Conservation (phyloP, 768 basidiomycete species). For the Mycena pura region DNA sequence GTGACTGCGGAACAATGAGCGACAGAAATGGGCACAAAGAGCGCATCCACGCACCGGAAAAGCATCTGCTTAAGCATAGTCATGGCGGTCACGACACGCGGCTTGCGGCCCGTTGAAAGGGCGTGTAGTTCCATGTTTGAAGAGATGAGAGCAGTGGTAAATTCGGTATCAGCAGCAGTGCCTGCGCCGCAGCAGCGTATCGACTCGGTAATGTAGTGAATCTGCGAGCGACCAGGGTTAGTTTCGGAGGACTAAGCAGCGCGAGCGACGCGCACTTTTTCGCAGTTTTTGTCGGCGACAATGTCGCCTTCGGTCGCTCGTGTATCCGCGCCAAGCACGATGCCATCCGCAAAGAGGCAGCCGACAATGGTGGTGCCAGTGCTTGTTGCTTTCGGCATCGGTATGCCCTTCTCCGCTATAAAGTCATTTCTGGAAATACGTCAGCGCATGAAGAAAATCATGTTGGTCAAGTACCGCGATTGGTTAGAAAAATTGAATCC, state of each 20-base stretch:
- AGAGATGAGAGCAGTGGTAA: constrained; percentile 92
- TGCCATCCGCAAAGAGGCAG: constrained; percentile 89
- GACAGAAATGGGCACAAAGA: neutral
- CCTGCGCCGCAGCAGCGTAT: constrained; percentile 99
- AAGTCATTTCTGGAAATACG: constrained; percentile 68
- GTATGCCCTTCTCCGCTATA: constrained; percentile 71
- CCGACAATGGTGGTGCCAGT: constrained; percentile 99
- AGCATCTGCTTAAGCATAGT: constrained; percentile 48
- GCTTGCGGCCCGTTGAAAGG: constrained; percentile 89
- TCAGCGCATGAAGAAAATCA: no score
- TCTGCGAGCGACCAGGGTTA: constrained; percentile 53
- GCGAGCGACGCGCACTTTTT: constrained; percentile 71
- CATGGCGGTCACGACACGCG: constrained; percentile 97
- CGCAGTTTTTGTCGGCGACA: constrained; percentile 99
- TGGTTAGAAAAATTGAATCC: constrained; percentile 86
- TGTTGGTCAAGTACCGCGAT: constrained; percentile 63
- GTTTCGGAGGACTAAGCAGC: neutral
- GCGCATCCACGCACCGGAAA: constrained; percentile 17
- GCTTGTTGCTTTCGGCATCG: constrained; percentile 84
- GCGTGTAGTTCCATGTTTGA: constrained; percentile 95
- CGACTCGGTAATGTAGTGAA: constrained; percentile 94
- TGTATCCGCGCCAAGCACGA: constrained; percentile 96
- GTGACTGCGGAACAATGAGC: constrained; percentile 56
- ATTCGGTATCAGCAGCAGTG: constrained; percentile 98
- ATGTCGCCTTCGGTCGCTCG: constrained; percentile 94